Evolutionary conservation across 371 early-diverging fungal species (phyloP), one percentile per base, ranked within the genome.

Genomic region (Dentiscutata heterogama): DNA sequence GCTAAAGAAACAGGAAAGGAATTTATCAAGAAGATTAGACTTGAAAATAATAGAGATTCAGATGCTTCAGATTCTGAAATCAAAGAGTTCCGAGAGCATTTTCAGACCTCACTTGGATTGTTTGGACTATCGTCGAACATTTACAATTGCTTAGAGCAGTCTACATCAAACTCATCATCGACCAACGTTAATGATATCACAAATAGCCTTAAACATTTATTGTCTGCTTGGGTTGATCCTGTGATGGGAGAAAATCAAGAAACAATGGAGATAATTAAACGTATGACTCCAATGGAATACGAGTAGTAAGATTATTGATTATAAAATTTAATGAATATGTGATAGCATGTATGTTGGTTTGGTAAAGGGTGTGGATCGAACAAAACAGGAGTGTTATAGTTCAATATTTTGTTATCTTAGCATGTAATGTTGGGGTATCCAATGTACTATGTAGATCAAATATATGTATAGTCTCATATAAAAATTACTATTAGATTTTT

Each of bases 281-380:
- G 63, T 14, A 3, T 63, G 63, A 14, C 5, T 25, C 63, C 63
- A 18, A 25, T 10, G 63, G 42, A 85, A 70, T 80, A 87, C 86
- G 50, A 50, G 50, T 50, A 50, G 13, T 50, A 50, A 39, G 39
- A 39, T 39, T 39, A 39, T 39, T 39, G 6, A 50, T 50, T 50
- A 50, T 50, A 50, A 50, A 50, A 50, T 50, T 50, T 50, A 50
- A 50, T 50, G 10, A 11, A 50, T 50, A 63, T 29, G 63, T 63
- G 63, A 50, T 50, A 50, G 50, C 50, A 35, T 11, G 50, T 50
- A 50, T 50, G 3, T 50, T 50, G 50, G 50, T 50, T 39, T 50
- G 50, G 10, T 50, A 50, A 50, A 11, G 50, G 13, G 50, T 50
- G 13, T 50, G 1, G 10, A 50, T 50, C 50, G 10, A 50, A 50